These are phyloP conservation scores for Corylus heterophylla DNA, from an alignment of 306 rosid species.

Conservation along the genomic window DNA sequence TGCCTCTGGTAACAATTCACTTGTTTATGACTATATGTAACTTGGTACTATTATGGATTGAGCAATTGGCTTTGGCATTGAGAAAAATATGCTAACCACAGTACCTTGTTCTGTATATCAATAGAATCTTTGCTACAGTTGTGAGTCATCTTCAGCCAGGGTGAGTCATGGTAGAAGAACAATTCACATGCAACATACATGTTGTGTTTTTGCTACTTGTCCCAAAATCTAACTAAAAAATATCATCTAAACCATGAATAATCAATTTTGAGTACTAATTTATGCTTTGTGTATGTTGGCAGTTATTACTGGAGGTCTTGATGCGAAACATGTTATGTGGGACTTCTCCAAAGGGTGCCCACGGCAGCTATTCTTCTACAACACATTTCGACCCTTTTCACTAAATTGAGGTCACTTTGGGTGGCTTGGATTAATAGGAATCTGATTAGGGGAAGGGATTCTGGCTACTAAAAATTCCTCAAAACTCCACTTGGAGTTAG, in stretches of 20 bases:
- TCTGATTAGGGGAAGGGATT: too few species aligned
- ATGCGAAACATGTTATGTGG: constrained; percentile 82
- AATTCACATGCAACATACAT: neutral
- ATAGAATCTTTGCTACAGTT: neutral
- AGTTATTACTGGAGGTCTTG: constrained; percentile 96
- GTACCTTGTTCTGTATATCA: neutral
- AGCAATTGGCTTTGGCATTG: neutral
- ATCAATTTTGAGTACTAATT: constrained; percentile 20
- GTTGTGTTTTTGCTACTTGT: neutral
- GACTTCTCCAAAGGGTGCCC: constrained; percentile 92
- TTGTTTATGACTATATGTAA: neutral
- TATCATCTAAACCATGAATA: neutral
- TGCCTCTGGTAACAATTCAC: neutral
- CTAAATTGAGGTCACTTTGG: too few species aligned
- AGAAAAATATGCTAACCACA: neutral
- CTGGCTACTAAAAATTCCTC: too few species aligned
- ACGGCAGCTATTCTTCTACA: neutral
- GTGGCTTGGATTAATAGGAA: too few species aligned
- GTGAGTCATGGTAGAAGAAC: neutral
- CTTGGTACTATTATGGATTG: neutral
- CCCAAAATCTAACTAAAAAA: constrained; percentile 19
- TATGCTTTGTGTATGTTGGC: constrained; percentile 19
- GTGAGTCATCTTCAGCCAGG: neutral
- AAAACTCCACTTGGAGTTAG: too few species aligned
- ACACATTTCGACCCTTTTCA: too few species aligned